Conservation (phyloP, 1,284 basidiomycete species). For the Sporisorium reilianum region DNA sequence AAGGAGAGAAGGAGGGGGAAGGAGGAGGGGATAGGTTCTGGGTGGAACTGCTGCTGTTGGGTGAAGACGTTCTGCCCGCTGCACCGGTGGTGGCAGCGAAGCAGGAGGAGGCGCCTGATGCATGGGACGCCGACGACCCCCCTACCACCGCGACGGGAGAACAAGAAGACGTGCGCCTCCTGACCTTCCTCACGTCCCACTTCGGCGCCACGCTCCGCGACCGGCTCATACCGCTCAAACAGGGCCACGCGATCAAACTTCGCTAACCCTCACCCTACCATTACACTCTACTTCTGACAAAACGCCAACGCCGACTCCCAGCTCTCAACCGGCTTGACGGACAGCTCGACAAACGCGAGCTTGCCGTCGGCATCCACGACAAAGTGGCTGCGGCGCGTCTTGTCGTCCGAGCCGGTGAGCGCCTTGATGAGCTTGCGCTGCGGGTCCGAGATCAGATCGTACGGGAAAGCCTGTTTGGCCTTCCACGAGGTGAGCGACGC, state of each 20-base stretch:
- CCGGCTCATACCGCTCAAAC: conserved; percentile 15
- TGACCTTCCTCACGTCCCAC: conserved; percentile 18
- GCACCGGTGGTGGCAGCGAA: neutral
- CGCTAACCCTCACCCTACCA: neutral
- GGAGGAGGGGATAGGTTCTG: conserved; percentile 2
- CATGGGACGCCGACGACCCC: conserved; percentile 19
- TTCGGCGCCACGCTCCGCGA: conserved; percentile 2
- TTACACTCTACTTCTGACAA: conserved; percentile 13
- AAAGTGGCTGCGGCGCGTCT: conserved; percentile 73
- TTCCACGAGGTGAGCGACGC: conserved; percentile 74
- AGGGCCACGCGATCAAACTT: conserved; percentile 25
- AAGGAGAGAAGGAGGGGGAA: neutral
- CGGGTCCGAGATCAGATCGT: conserved; percentile 87
- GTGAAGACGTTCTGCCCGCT: conserved; percentile 4
- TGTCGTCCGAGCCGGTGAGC: conserved; percentile 81
- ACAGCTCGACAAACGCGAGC: conserved; percentile 42
- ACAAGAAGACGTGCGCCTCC: conserved; percentile 9
- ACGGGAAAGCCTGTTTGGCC: conserved; percentile 80
- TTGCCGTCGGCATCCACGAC: conserved; percentile 57
- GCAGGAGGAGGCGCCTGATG: conserved; percentile 8
- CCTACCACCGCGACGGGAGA: neutral
- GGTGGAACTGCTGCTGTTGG: conserved; percentile 19
- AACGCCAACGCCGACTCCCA: conserved; percentile 24
- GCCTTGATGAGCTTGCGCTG: conserved; percentile 81
- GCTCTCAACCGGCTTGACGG: conserved; percentile 60